These are phyloP conservation scores for Nissolia schottii DNA, from an alignment of 306 rosid species.

Conservation along the genomic window DNA sequence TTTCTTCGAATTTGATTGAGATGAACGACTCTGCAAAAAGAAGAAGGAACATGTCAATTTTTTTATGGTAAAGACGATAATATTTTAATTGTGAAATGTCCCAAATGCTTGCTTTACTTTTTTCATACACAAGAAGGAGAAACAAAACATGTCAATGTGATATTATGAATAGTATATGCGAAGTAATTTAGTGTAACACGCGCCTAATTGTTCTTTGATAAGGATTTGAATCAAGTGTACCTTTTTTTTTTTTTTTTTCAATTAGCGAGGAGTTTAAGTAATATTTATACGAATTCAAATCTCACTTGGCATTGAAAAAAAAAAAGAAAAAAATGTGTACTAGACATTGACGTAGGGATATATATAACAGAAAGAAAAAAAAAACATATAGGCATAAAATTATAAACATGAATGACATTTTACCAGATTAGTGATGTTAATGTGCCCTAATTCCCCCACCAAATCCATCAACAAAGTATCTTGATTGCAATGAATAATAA, in stretches of 20 bases:
- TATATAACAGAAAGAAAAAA: background rate
- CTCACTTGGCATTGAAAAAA: no score
- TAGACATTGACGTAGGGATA: background rate
- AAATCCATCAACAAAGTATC: slow-evolving; percentile 8
- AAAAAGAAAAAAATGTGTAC: no score
- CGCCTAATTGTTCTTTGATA: background rate
- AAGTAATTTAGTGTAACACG: background rate
- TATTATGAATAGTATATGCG: background rate
- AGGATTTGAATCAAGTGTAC: background rate
- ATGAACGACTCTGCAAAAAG: slow-evolving; percentile 71
- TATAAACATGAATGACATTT: slow-evolving; percentile 17
- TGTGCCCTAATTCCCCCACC: slow-evolving; percentile 32
- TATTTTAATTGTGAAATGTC: background rate
- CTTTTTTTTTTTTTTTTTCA: no score
- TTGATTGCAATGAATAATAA: no score
- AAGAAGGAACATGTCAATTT: background rate
- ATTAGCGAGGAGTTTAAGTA: no score
- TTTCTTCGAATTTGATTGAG: slow-evolving; percentile 90
- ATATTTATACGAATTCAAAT: no score
- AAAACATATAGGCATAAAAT: background rate
- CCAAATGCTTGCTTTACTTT: slow-evolving; percentile 10
- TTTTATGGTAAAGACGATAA: background rate
- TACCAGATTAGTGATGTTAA: slow-evolving; percentile 16
- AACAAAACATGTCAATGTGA: background rate
- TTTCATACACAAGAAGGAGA: background rate